These are phyloP conservation scores for Moesziomyces aphidis DNA, from an alignment of 1,284 basidiomycete species.

Conservation along the genomic window DNA sequence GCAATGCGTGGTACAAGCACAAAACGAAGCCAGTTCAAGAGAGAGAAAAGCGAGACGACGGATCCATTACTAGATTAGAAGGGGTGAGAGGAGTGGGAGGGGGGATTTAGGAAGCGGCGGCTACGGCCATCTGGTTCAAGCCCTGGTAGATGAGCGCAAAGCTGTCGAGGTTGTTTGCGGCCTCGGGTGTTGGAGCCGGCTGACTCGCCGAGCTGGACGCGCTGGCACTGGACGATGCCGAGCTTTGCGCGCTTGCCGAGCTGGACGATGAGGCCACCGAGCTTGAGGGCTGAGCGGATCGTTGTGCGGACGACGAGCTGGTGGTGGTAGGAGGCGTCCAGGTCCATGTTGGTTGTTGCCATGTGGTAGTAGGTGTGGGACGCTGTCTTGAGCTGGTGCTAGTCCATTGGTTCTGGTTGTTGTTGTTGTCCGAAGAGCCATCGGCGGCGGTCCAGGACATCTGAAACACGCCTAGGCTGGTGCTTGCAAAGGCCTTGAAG, in stretches of 20 bases:
- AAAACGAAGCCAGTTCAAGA: not conserved
- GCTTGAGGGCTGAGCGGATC: not conserved
- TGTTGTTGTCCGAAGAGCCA: conserved; percentile 22
- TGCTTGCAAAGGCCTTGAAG: conserved; percentile 70
- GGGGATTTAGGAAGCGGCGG: conserved; percentile 28
- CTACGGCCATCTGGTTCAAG: conserved; percentile 39
- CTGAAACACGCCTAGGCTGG: conserved; percentile 47
- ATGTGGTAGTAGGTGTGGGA: conserved; percentile 12
- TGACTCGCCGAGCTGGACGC: not conserved
- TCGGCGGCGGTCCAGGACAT: conserved; percentile 50
- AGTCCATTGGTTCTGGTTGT: conserved; percentile 5
- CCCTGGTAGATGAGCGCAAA: conserved; percentile 45
- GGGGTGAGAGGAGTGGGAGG: too few relatives aligned
- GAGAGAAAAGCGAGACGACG: not conserved
- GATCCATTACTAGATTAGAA: conserved; percentile 24
- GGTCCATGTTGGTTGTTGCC: conserved; percentile 14
- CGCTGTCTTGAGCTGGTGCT: conserved; percentile 11
- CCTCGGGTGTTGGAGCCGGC: not conserved
- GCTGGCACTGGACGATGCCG: conserved; percentile 3
- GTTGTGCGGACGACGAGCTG: conserved; percentile 3
- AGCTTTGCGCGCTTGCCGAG: not conserved
- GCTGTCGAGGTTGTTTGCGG: conserved; percentile 34
- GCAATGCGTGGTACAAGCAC: too few relatives aligned
- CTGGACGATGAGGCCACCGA: conserved; percentile 2
- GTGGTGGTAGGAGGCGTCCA: conserved; percentile 9